Evolutionary conservation across 768 basidiomycete species (phyloP).

Genomic region (Boletellus emodensis): DNA sequence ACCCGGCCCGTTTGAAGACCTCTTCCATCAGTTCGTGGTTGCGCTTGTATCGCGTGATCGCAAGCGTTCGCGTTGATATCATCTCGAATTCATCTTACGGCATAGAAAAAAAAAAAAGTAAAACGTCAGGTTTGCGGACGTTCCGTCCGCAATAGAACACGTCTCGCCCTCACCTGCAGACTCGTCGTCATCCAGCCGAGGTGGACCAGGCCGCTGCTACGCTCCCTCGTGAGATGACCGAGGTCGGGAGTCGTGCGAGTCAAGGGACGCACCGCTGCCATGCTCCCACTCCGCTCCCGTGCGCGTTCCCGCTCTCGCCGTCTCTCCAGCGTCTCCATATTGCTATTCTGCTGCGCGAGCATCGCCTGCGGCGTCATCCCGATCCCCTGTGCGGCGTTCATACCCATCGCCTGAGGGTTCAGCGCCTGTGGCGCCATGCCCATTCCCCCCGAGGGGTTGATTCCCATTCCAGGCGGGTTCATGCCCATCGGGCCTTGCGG

Average conservation of each 20-base stretch:
- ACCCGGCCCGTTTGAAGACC: constrained; percentile 71
- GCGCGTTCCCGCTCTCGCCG: constrained; percentile 55
- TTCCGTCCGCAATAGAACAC: too few species aligned
- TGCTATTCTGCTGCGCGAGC: constrained; percentile 68
- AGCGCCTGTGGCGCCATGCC: constrained; percentile 24
- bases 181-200: constrained; percentile 52
- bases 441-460: constrained; percentile 23
- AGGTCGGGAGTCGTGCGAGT: background rate
- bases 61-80: constrained; percentile 69
- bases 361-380: constrained; percentile 49
- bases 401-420: constrained; percentile 23
- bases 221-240: background rate
- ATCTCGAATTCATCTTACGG: constrained; percentile 59
- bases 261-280: constrained; percentile 35
- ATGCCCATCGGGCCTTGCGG: constrained; percentile 23
- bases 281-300: constrained; percentile 43
- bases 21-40: constrained; percentile 86
- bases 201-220: constrained; percentile 32
- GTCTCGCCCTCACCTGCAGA: constrained; percentile 47
- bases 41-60: constrained; percentile 66
- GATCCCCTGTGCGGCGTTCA: constrained; percentile 20
- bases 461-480: constrained; percentile 22
- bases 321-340: constrained; percentile 70
- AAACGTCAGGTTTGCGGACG: too few species aligned
- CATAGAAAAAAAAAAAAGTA: background rate